Base-by-base conservation (phyloP, 345 rosid genomes). In the Citrus cavaleriei region DNA sequence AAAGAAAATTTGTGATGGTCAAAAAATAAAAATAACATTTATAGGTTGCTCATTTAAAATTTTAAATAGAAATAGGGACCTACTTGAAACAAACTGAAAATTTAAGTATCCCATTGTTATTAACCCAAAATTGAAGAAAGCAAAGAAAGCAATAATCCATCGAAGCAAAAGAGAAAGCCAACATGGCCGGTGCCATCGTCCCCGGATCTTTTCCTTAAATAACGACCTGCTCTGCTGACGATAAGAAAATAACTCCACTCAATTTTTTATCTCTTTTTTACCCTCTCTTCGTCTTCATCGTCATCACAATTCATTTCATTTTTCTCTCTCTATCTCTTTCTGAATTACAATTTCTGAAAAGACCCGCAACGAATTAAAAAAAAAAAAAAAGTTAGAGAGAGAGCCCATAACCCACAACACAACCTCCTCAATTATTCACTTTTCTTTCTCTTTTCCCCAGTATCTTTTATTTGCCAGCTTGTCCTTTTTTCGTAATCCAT, bases 141-240 rank as follows among this genome's bases (percentile, higher is more conserved):
- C 1, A 35, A 22, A 54, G 16, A 8, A 34, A 13, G 67, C 8
- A 25, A 18, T 24, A 14, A 67, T 55, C 76, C 75, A 54, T 32
- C 13, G 19, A 73, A 77, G 74, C 80, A 67, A 34, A 13, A 42
- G 54, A 6, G 49, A 70, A 49, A 70, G 75, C 59, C 70, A 84
- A 74, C 81, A 74, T 66, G 85, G 87, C 81, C 83, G 86, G 87
- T 79, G 85, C 84, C 88, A 79, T 75, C 67, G 86, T 82, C 84
- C 73, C 83, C 87, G 88, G 89, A 87, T 82, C 85, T 68, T 80
- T 82, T 65, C 74, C 84, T 66, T 72, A 80, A 84, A 78, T 78
- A 80, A 80, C 81, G 73, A 64, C 85, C 73, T 58, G 61, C 68
- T 59, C 73, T 63, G 30, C n/a, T 21, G 38, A 18, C 0, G 14